Evolutionary conservation across 495 filamentous ascomycete species (phyloP).

Genomic region (Amorphotheca resinae): DNA sequence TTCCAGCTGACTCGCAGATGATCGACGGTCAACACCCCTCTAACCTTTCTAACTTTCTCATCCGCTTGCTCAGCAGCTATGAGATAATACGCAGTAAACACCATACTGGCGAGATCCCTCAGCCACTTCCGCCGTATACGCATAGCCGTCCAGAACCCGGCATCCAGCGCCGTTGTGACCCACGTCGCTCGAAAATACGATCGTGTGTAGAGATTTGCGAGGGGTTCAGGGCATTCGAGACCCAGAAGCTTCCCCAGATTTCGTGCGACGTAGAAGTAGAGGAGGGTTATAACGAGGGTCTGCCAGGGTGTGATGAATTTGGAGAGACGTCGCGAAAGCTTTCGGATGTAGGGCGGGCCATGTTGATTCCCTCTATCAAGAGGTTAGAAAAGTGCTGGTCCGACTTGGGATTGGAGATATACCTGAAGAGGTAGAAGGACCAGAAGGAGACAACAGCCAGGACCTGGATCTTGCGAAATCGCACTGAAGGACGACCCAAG

Average conservation of each 20-base stretch:
- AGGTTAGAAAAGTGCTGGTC: slow-evolving; percentile 1
- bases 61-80: slow-evolving; percentile 88
- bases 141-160: slow-evolving; percentile 98
- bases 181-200: slow-evolving; percentile 98
- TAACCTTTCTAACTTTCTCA: slow-evolving; percentile 90
- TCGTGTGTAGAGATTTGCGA: slow-evolving; percentile 86
- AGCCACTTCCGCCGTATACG: slow-evolving; percentile 71
- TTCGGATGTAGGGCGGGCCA: slow-evolving; percentile 68
- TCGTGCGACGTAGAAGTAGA: slow-evolving; percentile 82
- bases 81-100: slow-evolving; percentile 81
- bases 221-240: slow-evolving; percentile 82
- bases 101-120: slow-evolving; percentile 65
- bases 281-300: slow-evolving; percentile 71
- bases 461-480: slow-evolving; percentile 88
- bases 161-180: slow-evolving; percentile 88
- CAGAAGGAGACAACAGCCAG: slow-evolving; percentile 83
- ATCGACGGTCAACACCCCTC: slow-evolving; percentile 75
- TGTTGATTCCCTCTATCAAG: slow-evolving; percentile 64
- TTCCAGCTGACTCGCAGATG: slow-evolving; percentile 94
- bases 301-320: slow-evolving; percentile 70
- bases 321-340: slow-evolving; percentile 56
- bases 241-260: slow-evolving; percentile 89
- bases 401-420: slow-evolving; percentile 14
- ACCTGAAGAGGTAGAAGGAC: slow-evolving; percentile 73
- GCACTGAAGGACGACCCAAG: slow-evolving; percentile 76